Evolutionary conservation across 495 filamentous ascomycete species (phyloP), one percentile per base, ranked within the genome.

Genomic region (Penicillium psychrofluorescens): DNA sequence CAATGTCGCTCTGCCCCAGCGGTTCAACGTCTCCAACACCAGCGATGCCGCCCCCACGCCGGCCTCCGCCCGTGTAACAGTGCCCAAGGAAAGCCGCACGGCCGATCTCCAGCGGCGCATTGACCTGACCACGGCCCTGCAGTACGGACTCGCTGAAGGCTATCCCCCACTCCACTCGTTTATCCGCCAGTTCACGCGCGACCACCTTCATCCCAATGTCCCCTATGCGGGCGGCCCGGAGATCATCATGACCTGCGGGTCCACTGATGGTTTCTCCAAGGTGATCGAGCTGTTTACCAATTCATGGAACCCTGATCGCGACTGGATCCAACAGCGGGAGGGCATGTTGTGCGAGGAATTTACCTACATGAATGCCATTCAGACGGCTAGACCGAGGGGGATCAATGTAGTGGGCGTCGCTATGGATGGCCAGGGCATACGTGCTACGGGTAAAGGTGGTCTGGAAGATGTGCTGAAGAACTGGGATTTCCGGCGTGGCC

Each of bases 251-350:
- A 86, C 85, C 16, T 83, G 79, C 58, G 89, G 90, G 8, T 74
- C 78, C 16, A 95, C 91, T 11, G 90, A 95, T 64, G 91, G 88
- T 6, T 83, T 95, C 45, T 57, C 72, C 35, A 95, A 95, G 71
- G 64, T 77, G 5, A 60, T 95, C 14, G 79, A 87, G 47, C 69
- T 83, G 8, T 77, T 94, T 41, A 79, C 70, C 36, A 81, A 90
- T 60, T 58, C 79, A 13, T 94, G 89, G 88, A 77, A 71, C 30
- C 76, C 78, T 41, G 78, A 76, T 35, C 69, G 76, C 29, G 79
- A 90, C 57, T 77, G 74, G 64, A 67, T 86, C 15, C 63, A 73
- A 9, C 75, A 86, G 33, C 73, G 80, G 13, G 83, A 89, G 11
- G 86, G 80, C 2, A 49, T 95, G 37, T 59, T 95, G 34, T 79